Percentiles rank a stretch among this genome's conserved stretches.
phyloP scores from a whole-genome alignment of 108 stramenopile genomes.

The Stephanodiscus triporus region DNA sequence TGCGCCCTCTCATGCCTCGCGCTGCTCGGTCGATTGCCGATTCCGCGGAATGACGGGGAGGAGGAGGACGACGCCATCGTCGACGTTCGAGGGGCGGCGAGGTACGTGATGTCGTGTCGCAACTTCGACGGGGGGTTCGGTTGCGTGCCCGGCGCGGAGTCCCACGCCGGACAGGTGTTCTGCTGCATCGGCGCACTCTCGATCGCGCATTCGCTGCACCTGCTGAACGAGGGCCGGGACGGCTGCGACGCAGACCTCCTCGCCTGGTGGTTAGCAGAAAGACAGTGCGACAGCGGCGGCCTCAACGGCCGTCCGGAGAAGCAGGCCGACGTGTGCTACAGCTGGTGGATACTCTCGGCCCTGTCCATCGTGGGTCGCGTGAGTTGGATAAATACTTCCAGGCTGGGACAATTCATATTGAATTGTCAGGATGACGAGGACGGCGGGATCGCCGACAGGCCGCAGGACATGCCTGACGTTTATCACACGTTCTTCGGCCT shows the following conservation, averaged over 20 bases:
- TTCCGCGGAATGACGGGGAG: background rate
- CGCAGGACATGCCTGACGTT: conserved; percentile 94
- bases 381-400: conserved; percentile 87
- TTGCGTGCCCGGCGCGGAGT: conserved; percentile 92
- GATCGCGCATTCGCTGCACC: conserved; percentile 86
- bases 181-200: conserved; percentile 95
- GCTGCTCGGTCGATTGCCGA: conserved; percentile 63
- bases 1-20: conserved; percentile 91
- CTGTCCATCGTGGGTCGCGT: conserved; percentile 92
- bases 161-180: conserved; percentile 98
- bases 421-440: conserved; percentile 97
- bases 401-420: conserved; percentile 89
- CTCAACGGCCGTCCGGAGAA: conserved; percentile 98
- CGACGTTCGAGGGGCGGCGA: conserved; percentile 69
- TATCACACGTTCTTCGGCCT: conserved; percentile 99
- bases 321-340: conserved; percentile 99
- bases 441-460: conserved; percentile 98
- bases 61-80: conserved; percentile 40
- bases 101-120: conserved; percentile 83
- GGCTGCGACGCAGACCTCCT: conserved; percentile 71
- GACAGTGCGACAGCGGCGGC: conserved; percentile 98
- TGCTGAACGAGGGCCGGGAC: conserved; percentile 35
- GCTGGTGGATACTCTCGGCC: conserved; percentile 97
- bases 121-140: conserved; percentile 99
- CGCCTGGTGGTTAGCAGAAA: conserved; percentile 99